These are phyloP conservation scores for Aureobasidium sp. DNA, from an alignment of 2,329 filamentous ascomycete species.

Conservation along the genomic window DNA sequence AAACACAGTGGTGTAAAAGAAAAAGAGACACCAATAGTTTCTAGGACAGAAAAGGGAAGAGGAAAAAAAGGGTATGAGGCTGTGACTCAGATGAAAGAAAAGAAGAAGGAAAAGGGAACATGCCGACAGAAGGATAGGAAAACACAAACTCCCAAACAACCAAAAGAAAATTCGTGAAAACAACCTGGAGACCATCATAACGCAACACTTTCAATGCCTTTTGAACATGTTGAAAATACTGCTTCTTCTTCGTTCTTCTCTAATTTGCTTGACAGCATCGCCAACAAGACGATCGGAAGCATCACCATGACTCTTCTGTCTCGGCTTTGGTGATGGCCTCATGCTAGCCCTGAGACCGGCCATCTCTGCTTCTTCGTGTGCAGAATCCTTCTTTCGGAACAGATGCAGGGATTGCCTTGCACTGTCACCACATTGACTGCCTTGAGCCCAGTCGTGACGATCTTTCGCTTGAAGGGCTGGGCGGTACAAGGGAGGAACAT, in stretches of 20 bases:
- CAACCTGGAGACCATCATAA: background rate
- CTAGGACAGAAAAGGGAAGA: background rate
- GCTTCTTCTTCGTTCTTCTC: background rate
- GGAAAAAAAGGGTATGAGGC: background rate
- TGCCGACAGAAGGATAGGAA: background rate
- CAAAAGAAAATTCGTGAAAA: background rate
- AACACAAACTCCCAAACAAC: background rate
- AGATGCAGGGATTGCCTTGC: slow-evolving; percentile 2
- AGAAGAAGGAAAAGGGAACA: background rate
- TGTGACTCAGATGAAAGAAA: background rate
- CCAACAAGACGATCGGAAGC: background rate
- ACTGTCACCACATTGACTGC: slow-evolving; percentile 12
- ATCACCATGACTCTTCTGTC: slow-evolving; percentile 11
- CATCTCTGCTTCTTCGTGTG: background rate
- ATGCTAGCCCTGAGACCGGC: background rate
- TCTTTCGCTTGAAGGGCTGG: background rate
- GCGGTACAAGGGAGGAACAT: background rate
- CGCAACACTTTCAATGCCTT: background rate
- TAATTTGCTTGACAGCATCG: slow-evolving; percentile 11
- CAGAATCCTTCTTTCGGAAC: background rate
- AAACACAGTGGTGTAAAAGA: background rate
- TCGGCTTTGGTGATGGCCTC: background rate
- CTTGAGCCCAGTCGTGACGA: slow-evolving; percentile 15
- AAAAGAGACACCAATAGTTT: background rate
- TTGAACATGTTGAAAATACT: background rate